Evolutionary conservation across 2,329 filamentous ascomycete species (phyloP).

Genomic region (Teratosphaeriaceae sp.): DNA sequence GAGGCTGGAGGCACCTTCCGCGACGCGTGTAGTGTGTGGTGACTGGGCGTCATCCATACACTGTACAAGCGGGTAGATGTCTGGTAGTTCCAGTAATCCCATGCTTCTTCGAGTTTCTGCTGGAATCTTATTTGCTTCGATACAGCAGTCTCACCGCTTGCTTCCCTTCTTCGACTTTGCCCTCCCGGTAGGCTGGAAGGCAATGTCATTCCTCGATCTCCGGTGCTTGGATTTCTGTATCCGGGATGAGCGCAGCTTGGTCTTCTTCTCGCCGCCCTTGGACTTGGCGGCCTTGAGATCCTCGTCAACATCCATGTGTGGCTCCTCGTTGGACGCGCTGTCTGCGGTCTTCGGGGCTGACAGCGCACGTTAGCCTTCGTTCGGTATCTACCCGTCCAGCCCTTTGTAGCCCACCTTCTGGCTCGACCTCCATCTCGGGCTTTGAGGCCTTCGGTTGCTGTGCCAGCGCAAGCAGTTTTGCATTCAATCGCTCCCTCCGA

Average conservation of each 20-base stretch:
- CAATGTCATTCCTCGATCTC: slow-evolving; percentile 11
- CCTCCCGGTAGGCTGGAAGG: slow-evolving; percentile 12
- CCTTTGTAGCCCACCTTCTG: slow-evolving; percentile 13
- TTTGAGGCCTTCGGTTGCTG: slow-evolving; percentile 62
- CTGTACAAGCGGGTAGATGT: too few relatives aligned
- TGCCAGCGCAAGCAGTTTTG: slow-evolving; percentile 76
- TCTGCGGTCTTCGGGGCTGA: slow-evolving; percentile 13
- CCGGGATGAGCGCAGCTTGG: slow-evolving; percentile 8
- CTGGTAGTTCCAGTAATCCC: too few relatives aligned
- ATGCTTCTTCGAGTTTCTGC: too few relatives aligned
- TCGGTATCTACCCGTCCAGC: too few relatives aligned
- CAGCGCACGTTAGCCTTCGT: too few relatives aligned
- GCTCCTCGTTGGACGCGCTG: slow-evolving; percentile 11
- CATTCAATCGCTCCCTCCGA: slow-evolving; percentile 73
- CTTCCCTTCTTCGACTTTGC: slow-evolving; percentile 6
- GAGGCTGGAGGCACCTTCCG: too few relatives aligned
- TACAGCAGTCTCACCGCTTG: too few relatives aligned
- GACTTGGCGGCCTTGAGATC: not conserved
- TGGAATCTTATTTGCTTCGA: too few relatives aligned
- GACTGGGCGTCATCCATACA: too few relatives aligned
- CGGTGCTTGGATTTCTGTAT: slow-evolving; percentile 12
- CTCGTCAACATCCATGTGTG: slow-evolving; percentile 2
- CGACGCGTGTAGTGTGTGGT: too few relatives aligned
- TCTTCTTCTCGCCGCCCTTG: slow-evolving; percentile 1
- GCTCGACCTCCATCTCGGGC: slow-evolving; percentile 41